Evolutionary conservation across 129 eudicot species (phyloP).

Genomic region (Chrysanthemum seticuspe): DNA sequence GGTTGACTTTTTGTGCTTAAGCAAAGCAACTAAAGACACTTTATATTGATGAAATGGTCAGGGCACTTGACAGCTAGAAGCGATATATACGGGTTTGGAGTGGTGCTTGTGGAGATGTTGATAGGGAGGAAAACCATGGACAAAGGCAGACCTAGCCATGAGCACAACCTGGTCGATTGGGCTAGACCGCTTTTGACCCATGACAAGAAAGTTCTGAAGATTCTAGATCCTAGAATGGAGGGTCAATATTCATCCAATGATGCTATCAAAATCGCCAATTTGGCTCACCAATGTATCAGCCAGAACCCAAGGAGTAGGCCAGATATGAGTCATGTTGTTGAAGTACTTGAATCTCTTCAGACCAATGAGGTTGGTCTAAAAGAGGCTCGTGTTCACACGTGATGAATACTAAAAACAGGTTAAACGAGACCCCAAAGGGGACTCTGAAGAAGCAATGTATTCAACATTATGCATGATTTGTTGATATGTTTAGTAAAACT

Average conservation of each 20-base stretch:
- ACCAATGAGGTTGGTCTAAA: constrained; percentile 35
- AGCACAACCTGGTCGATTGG: constrained; percentile 83
- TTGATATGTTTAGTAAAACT: too few species aligned
- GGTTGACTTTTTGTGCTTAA: too few species aligned
- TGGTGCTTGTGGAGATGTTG: constrained; percentile 84
- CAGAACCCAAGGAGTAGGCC: constrained; percentile 88
- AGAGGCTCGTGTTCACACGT: constrained; percentile 20
- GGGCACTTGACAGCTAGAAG: constrained; percentile 92
- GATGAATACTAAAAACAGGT: too few species aligned
- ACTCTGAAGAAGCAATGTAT: too few species aligned
- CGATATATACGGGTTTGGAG: constrained; percentile 85
- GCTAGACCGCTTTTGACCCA: constrained; percentile 82
- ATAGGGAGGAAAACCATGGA: constrained; percentile 82
- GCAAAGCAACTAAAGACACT: too few species aligned
- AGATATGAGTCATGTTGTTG: constrained; percentile 60
- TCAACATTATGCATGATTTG: too few species aligned
- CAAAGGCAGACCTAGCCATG: constrained; percentile 76
- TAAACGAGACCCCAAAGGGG: too few species aligned
- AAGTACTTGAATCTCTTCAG: constrained; percentile 60
- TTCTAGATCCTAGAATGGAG: constrained; percentile 69
- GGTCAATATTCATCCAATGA: constrained; percentile 64
- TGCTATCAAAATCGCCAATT: constrained; percentile 55
- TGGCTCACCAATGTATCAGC: constrained; percentile 81
- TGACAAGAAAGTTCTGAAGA: constrained; percentile 56
- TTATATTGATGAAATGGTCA: constrained; percentile 24